phyloP scores from a whole-genome alignment of 495 filamentous ascomycete genomes.

The Aspergillus cristatus region DNA sequence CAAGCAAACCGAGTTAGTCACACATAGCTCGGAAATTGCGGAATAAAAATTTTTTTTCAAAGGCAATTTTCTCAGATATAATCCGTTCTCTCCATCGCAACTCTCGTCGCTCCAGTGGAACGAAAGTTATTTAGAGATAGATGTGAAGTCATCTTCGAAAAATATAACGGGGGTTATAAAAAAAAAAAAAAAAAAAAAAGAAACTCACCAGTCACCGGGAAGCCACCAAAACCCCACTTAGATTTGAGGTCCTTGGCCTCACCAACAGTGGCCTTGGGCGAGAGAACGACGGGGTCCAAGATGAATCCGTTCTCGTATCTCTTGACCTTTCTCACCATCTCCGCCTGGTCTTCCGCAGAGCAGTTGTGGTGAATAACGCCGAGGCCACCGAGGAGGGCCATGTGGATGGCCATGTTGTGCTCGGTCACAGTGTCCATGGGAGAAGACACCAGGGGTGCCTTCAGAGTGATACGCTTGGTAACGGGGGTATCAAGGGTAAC shows the following conservation, averaged over 20 bases:
- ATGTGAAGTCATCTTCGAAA: constrained; percentile 63
- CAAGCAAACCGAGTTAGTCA: background rate
- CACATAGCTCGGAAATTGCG: constrained; percentile 5
- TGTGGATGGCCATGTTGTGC: constrained; percentile 98
- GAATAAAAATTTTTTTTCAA: constrained; percentile 16
- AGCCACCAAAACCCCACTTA: constrained; percentile 98
- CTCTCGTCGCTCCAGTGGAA: constrained; percentile 89
- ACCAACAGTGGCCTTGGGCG: constrained; percentile 74
- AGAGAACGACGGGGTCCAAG: constrained; percentile 87
- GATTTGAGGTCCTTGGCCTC: constrained; percentile 90
- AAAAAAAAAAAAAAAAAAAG: constrained; percentile 8
- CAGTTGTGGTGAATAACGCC: constrained; percentile 99
- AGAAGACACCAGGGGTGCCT: constrained; percentile 89
- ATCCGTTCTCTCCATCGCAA: constrained; percentile 71
- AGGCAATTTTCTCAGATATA: constrained; percentile 27
- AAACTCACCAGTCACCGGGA: constrained; percentile 92
- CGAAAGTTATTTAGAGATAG: constrained; percentile 91
- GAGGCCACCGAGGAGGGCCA: constrained; percentile 92
- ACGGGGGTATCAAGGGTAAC: constrained; percentile 84
- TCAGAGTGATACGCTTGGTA: constrained; percentile 87
- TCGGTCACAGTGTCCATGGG: constrained; percentile 99
- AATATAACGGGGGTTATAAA: constrained; percentile 7
- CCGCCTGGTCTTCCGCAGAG: constrained; percentile 85
- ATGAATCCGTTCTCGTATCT: constrained; percentile 99
- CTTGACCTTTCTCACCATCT: constrained; percentile 99